A percentile compares a stretch with the other conserved stretches of the same genome.
phyloP scores from a whole-genome alignment of 2,329 filamentous ascomycete species.

The Pseudogymnoascus sp. region DNA sequence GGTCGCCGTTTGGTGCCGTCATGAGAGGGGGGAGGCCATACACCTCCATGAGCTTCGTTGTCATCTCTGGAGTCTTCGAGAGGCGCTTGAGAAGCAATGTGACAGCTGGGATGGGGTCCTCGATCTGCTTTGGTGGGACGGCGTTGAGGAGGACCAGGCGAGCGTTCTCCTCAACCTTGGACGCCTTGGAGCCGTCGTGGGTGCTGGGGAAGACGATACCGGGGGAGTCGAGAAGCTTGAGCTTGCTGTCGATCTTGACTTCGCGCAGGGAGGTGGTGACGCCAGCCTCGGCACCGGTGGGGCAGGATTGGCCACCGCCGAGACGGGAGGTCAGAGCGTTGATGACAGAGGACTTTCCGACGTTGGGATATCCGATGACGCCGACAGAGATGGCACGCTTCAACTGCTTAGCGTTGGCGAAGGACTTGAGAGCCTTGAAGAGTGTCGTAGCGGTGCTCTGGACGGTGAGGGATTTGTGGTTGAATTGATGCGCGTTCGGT shows the following conservation, averaged over 20 bases:
- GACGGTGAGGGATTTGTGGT: slow-evolving; percentile 81
- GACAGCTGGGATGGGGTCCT: slow-evolving; percentile 84
- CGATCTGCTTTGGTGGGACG: slow-evolving; percentile 86
- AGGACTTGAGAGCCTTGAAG: slow-evolving; percentile 84
- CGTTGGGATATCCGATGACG: slow-evolving; percentile 92
- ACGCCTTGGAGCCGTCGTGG: slow-evolving; percentile 44
- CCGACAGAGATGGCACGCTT: slow-evolving; percentile 87
- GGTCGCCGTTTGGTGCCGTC: slow-evolving; percentile 54
- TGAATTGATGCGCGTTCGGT: slow-evolving; percentile 81
- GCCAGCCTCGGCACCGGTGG: slow-evolving; percentile 82
- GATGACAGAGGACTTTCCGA: slow-evolving; percentile 94
- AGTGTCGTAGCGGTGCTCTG: slow-evolving; percentile 78
- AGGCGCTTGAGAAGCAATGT: slow-evolving; percentile 75
- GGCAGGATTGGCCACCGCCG: slow-evolving; percentile 64
- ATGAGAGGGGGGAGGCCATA: slow-evolving; percentile 81
- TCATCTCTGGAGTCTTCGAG: slow-evolving; percentile 61
- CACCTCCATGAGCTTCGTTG: slow-evolving; percentile 70
- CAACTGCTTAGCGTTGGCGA: slow-evolving; percentile 71
- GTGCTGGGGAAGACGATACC: slow-evolving; percentile 86
- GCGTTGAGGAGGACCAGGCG: slow-evolving; percentile 83
- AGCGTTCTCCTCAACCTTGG: slow-evolving; percentile 64
- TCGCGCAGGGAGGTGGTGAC: slow-evolving; percentile 82
- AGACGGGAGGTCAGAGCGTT: slow-evolving; percentile 79
- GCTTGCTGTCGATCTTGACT: slow-evolving; percentile 90
- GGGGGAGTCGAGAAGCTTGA: slow-evolving; percentile 87